Evolutionary conservation across 805 yeast species (phyloP), one percentile per base, ranked within the genome.

Genomic region (Kluyveromyces dobzhanskii): DNA sequence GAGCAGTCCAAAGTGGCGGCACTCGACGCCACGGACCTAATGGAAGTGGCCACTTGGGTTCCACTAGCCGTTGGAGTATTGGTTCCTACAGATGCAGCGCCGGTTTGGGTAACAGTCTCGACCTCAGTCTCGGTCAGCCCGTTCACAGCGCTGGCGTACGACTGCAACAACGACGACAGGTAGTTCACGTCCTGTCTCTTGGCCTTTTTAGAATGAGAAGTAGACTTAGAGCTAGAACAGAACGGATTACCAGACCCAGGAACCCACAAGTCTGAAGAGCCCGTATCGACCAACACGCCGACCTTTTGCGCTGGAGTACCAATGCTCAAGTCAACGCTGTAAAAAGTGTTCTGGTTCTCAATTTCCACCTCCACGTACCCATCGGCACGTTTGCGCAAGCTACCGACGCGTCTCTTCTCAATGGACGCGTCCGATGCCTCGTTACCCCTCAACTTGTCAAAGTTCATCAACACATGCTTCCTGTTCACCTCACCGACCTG

Each of bases 221-320:
- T 10, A 13, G 14, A 13, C 16, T n/a, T 12, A 13, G 19, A 13
- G 12, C 27, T 19, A 12, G 35, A 24, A 48, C 76, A 71, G 44
- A 62, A 69, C 3, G 77, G 68, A 47, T 74, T 76, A 30, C 59
- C 49, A 2, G 69, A 53, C 27, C 68, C 64, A 45, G 72, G 66
- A 14, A 79, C 73, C 85, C 85, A 80, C 17, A 83, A 59, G 54
- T 82, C 90, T 0, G 84, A 71, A 0, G 87, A 80, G 2, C 90
- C 92, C 1, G 88, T 82, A 51, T 82, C 92, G n/a, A 82, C 54
- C 28, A 78, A 55, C 8, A 80, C 75, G 8, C 64, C 65, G 4
- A 80, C 64, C n/a, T 62, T 56, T 49, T 80, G 80, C 1, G 65
- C 51, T 1, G 78, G 71, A 0, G 84, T 72, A 3, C 92, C 90